A percentile compares a stretch with the other conserved stretches of the same genome.
These are phyloP conservation scores for Colletotrichum cereale DNA, from an alignment of 2,329 filamentous ascomycete genomes.

Conservation along the genomic window DNA sequence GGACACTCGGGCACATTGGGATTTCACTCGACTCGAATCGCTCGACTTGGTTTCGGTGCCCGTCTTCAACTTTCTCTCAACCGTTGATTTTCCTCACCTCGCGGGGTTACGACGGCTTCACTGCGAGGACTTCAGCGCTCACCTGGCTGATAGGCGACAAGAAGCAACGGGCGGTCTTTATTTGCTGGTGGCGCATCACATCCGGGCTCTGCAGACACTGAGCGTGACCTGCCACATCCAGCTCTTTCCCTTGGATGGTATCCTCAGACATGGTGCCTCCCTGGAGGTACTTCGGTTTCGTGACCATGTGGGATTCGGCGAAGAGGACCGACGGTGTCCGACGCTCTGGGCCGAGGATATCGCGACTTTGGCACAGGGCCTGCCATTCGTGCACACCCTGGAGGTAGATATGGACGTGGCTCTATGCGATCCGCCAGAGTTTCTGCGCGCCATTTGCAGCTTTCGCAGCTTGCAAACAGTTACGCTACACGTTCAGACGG, in stretches of 20 bases:
- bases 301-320: slow-evolving; percentile 60
- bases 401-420: slow-evolving; percentile 62
- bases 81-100: slow-evolving; percentile 54
- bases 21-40: slow-evolving; percentile 57
- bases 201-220: slow-evolving; percentile 53
- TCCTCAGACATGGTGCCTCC: slow-evolving; percentile 53
- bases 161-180: slow-evolving; percentile 57
- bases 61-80: slow-evolving; percentile 58
- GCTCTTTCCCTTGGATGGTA: slow-evolving; percentile 55
- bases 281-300: slow-evolving; percentile 57
- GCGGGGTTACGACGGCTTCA: slow-evolving; percentile 52
- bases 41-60: slow-evolving; percentile 60
- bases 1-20: slow-evolving; percentile 58
- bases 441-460: slow-evolving; percentile 53
- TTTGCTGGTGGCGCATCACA: slow-evolving; percentile 52
- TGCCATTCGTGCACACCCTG: slow-evolving; percentile 53
- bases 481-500: slow-evolving; percentile 60
- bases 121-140: slow-evolving; percentile 60
- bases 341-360: slow-evolving; percentile 54
- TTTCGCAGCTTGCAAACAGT: slow-evolving; percentile 57
- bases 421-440: slow-evolving; percentile 50
- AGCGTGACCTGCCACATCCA: slow-evolving; percentile 57
- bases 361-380: slow-evolving; percentile 47
- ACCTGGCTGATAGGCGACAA: slow-evolving; percentile 51
- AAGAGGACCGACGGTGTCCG: slow-evolving; percentile 57